phyloP scores from a whole-genome alignment of 192 early-diverging fungal genomes.

The Entomortierella parvispora region DNA sequence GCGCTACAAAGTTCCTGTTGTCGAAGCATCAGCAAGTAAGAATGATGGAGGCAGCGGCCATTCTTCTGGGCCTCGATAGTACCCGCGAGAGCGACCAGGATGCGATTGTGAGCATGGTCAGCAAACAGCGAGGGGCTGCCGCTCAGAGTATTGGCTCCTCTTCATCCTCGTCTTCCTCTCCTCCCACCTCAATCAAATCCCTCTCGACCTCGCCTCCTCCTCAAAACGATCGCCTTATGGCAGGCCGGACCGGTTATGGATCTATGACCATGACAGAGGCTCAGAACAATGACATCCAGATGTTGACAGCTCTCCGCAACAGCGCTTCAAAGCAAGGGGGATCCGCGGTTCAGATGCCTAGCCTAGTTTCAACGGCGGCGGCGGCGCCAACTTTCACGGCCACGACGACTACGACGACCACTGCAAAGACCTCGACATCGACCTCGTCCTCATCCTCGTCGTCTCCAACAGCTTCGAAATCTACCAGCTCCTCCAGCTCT shows the following conservation, averaged over 20 bases:
- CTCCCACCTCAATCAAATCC: conserved; percentile 37
- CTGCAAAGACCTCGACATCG: not conserved
- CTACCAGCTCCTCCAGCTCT: conserved; percentile 1
- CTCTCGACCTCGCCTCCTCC: conserved; percentile 39
- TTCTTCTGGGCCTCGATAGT: conserved; percentile 62
- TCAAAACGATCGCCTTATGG: conserved; percentile 1
- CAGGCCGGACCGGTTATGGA: not conserved
- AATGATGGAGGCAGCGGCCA: conserved; percentile 72
- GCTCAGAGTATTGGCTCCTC: conserved; percentile 24
- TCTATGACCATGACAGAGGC: not conserved
- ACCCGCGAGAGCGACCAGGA: conserved; percentile 26
- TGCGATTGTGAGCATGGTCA: conserved; percentile 32
- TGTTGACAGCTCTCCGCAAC: too few relatives aligned
- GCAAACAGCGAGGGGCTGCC: conserved; percentile 29
- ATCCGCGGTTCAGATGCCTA: not conserved
- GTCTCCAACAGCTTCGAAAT: conserved; percentile 10
- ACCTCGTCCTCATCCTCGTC: not conserved
- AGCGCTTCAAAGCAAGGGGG: too few relatives aligned
- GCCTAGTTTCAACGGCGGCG: not conserved
- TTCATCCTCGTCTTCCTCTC: conserved; percentile 32
- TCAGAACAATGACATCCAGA: too few relatives aligned
- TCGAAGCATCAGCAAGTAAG: conserved; percentile 78
- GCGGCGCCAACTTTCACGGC: not conserved
- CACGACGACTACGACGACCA: not conserved
- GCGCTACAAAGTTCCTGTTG: conserved; percentile 62